Conservation (phyloP, 225 moss, liverwort and hornwort genomes). For the Physcomitrium patens region DNA sequence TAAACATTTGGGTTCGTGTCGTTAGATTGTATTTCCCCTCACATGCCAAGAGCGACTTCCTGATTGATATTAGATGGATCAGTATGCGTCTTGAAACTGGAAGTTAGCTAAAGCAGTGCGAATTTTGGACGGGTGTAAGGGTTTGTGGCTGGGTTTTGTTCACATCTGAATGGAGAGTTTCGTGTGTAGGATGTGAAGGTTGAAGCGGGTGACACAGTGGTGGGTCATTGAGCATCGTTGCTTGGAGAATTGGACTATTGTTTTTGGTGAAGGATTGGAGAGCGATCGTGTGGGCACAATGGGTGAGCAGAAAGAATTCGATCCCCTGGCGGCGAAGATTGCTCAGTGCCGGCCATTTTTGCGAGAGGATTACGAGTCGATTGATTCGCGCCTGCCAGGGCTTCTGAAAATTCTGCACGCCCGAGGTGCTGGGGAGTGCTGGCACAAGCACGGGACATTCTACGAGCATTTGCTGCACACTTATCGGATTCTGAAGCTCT, state of each 20-base stretch:
- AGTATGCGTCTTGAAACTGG: neutral
- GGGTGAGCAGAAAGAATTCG: constrained; percentile 16
- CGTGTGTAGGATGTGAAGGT: constrained; percentile 16
- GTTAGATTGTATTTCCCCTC: too few species aligned
- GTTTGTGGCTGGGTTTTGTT: neutral
- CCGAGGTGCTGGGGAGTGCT: constrained; percentile 82
- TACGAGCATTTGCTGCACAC: constrained; percentile 79
- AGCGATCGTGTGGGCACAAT: neutral
- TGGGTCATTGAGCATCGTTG: neutral
- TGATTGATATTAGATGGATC: neutral
- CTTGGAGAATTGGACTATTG: neutral
- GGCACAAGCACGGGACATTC: constrained; percentile 98
- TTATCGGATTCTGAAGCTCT: constrained; percentile 82
- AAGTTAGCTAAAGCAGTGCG: neutral
- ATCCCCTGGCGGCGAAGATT: constrained; percentile 41
- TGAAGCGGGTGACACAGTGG: neutral
- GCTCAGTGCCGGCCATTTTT: constrained; percentile 65
- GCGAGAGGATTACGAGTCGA: constrained; percentile 53
- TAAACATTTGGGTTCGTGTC: neutral
- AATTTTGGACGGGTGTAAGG: neutral
- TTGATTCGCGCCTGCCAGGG: constrained; percentile 68
- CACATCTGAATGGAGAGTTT: neutral
- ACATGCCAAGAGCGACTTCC: neutral
- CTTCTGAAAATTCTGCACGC: constrained; percentile 62
- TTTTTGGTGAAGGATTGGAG: too few species aligned